Conservation (phyloP, 768 basidiomycete genomes). For the Boletus tylopilopsis region DNA sequence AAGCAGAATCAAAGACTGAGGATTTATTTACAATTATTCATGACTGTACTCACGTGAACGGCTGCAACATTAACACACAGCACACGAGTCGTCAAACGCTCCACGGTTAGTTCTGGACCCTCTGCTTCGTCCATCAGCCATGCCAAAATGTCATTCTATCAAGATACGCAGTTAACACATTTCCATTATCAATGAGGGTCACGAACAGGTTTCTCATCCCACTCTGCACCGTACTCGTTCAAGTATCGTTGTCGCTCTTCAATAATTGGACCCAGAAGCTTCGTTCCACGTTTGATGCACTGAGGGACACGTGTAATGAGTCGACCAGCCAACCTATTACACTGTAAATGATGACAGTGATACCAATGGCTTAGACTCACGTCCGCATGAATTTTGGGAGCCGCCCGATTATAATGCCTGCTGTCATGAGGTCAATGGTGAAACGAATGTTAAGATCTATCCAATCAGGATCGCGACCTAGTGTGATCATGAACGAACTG, state of each 20-base stretch:
- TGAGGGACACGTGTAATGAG: neutral
- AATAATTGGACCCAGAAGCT: slow-evolving; percentile 28
- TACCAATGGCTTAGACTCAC: neutral
- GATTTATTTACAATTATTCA: neutral
- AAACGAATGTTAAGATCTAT: slow-evolving; percentile 29
- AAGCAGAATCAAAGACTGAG: neutral
- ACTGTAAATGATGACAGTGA: neutral
- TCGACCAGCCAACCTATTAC: neutral
- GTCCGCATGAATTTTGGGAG: neutral
- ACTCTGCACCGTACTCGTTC: slow-evolving; percentile 23
- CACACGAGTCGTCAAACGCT: slow-evolving; percentile 23
- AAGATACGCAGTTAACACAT: neutral
- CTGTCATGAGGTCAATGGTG: slow-evolving; percentile 24
- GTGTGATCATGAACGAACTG: neutral
- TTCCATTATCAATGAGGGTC: neutral
- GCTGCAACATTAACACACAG: slow-evolving; percentile 16
- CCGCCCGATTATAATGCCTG: neutral
- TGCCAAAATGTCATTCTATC: slow-evolving; percentile 31
- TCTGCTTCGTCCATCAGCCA: slow-evolving; percentile 31
- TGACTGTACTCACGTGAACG: slow-evolving; percentile 17
- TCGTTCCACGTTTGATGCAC: slow-evolving; percentile 5
- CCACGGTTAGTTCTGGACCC: slow-evolving; percentile 14
- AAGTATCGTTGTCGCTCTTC: slow-evolving; percentile 24
- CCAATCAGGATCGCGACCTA: slow-evolving; percentile 41
- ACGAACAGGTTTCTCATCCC: slow-evolving; percentile 33